These are phyloP conservation scores for Quercus robur DNA, from an alignment of 306 rosid species.

Conservation along the genomic window DNA sequence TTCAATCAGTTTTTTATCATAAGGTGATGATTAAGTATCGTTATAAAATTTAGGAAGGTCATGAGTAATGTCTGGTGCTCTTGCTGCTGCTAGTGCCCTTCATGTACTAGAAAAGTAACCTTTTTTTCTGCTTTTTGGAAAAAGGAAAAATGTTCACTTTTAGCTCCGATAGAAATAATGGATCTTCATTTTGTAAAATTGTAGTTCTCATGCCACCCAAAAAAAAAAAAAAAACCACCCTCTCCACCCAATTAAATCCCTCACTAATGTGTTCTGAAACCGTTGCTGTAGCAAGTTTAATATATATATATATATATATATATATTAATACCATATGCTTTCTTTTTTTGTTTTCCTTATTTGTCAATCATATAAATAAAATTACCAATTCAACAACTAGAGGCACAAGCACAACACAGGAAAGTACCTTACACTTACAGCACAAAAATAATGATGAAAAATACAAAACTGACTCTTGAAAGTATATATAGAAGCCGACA, in stretches of 20 bases:
- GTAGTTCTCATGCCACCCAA: not conserved
- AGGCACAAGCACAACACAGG: no score
- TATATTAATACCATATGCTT: not conserved
- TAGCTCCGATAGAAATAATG: not conserved
- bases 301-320: no score
- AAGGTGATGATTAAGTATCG: not conserved
- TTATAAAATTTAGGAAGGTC: not conserved
- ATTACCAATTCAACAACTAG: no score
- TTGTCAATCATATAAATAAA: not conserved
- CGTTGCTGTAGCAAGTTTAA: not conserved
- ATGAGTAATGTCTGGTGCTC: not conserved
- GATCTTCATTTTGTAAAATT: not conserved
- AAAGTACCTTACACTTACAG: no score
- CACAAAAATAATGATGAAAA: no score
- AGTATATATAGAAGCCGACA: no score
- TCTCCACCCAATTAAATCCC: not conserved
- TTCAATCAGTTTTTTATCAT: not conserved
- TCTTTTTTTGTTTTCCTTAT: not conserved
- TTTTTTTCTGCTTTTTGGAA: constrained; percentile 14
- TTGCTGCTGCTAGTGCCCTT: not conserved
- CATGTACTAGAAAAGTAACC: not conserved
- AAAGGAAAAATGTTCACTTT: not conserved
- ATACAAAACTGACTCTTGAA: no score
- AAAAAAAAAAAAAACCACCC: not conserved
- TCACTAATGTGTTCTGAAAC: not conserved